These are phyloP conservation scores for Effrenium voratum DNA, from an alignment of 73 alveolate genomes.

Conservation along the genomic window DNA sequence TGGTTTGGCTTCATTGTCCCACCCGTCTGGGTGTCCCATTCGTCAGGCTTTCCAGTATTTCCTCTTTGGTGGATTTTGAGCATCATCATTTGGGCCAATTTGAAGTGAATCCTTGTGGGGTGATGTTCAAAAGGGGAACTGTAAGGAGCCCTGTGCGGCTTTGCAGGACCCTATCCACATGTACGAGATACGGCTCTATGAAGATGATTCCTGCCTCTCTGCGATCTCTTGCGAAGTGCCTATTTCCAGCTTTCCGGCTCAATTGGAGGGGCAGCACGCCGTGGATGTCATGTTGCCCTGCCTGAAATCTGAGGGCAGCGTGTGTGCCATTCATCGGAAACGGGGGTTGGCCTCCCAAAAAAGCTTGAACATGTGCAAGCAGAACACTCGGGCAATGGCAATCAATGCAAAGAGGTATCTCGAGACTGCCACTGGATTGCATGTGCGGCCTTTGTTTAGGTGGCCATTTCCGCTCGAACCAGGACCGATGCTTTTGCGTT, in stretches of 20 bases:
- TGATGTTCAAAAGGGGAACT: not conserved
- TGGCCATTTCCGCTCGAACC: not conserved
- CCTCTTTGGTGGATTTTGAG: not conserved
- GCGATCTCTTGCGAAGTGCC: constrained; percentile 47
- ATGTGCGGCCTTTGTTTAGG: not conserved
- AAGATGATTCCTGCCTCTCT: constrained; percentile 34
- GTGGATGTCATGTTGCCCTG: not conserved
- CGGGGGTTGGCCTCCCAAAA: not conserved
- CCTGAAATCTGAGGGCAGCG: not conserved
- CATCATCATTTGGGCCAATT: not conserved
- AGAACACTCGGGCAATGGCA: not conserved
- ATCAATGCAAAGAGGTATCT: too few relatives aligned
- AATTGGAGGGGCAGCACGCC: not conserved
- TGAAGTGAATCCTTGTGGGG: not conserved
- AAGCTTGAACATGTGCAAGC: not conserved
- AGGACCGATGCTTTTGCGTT: too few relatives aligned
- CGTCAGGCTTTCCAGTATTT: not conserved
- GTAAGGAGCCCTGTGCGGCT: not conserved
- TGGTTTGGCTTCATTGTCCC: not conserved
- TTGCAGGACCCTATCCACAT: constrained; percentile 64
- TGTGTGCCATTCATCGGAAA: too few relatives aligned
- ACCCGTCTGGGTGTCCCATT: not conserved
- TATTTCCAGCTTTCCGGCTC: constrained; percentile 21
- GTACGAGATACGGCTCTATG: constrained; percentile 39
- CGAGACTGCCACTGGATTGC: too few relatives aligned